Evolutionary conservation across 805 yeast genomes (phyloP).

Genomic region (Lachancea quebecensis): DNA sequence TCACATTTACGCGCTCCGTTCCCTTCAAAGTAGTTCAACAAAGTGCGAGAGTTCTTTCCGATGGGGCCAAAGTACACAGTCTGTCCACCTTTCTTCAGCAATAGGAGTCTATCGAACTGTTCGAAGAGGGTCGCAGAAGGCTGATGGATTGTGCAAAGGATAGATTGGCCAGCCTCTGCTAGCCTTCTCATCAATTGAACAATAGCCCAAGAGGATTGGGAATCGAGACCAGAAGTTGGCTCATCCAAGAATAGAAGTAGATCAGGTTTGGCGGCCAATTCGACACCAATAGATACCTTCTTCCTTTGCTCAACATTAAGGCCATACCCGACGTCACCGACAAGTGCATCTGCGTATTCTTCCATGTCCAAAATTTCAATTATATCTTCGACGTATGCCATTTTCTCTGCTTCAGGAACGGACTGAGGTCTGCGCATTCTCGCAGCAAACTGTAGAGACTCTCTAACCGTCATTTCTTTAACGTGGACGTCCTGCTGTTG

Average conservation of each 20-base stretch:
- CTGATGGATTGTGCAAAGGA: slow-evolving; percentile 51
- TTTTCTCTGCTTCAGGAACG: slow-evolving; percentile 34
- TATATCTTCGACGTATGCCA: slow-evolving; percentile 45
- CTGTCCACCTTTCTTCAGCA: slow-evolving; percentile 45
- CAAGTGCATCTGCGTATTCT: slow-evolving; percentile 46
- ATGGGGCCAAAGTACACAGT: slow-evolving; percentile 35
- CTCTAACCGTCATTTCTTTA: slow-evolving; percentile 31
- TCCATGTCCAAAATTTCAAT: slow-evolving; percentile 46
- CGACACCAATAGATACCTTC: slow-evolving; percentile 41
- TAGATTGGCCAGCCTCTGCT: slow-evolving; percentile 44
- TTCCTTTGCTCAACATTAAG: slow-evolving; percentile 39
- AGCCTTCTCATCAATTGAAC: slow-evolving; percentile 39
- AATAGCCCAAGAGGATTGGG: slow-evolving; percentile 47
- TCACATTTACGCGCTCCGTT: slow-evolving; percentile 60
- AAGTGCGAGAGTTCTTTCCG: slow-evolving; percentile 37
- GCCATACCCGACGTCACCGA: slow-evolving; percentile 39
- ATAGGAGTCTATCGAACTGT: slow-evolving; percentile 40
- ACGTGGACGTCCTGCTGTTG: slow-evolving; percentile 51
- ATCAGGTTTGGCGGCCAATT: slow-evolving; percentile 42
- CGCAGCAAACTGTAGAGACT: slow-evolving; percentile 42
- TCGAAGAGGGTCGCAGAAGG: slow-evolving; percentile 46
- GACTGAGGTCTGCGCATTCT: slow-evolving; percentile 45
- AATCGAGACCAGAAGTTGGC: slow-evolving; percentile 48
- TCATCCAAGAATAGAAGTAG: slow-evolving; percentile 43
- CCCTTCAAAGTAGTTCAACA: slow-evolving; percentile 55